These are phyloP conservation scores for Septoria linicola DNA, from an alignment of 2,329 filamentous ascomycete species.

Conservation along the genomic window DNA sequence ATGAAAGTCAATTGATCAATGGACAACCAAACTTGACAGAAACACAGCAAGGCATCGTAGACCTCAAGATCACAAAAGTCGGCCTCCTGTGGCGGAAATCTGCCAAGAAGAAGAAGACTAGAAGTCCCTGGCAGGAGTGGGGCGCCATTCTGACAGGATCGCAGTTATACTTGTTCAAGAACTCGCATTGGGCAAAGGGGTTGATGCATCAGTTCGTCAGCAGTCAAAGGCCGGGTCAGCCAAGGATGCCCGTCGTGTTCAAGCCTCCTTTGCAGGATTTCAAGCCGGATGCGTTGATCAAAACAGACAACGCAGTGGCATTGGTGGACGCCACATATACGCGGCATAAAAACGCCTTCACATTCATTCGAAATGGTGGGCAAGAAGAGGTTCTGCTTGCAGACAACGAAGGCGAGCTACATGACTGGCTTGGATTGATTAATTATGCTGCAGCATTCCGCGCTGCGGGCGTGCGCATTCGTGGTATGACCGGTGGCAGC, in stretches of 20 bases:
- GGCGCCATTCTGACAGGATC: constrained; percentile 94
- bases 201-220: constrained; percentile 77
- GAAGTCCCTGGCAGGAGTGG: constrained; percentile 99
- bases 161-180: constrained; percentile 94
- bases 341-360: constrained; percentile 93
- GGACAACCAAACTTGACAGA: constrained; percentile 60
- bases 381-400: constrained; percentile 88
- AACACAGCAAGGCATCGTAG: constrained; percentile 87
- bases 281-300: constrained; percentile 90
- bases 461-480: constrained; percentile 85
- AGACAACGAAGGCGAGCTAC: constrained; percentile 86
- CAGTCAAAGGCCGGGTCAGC: constrained; percentile 73
- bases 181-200: constrained; percentile 86
- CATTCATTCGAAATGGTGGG: constrained; percentile 82
- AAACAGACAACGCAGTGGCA: constrained; percentile 88
- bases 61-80: constrained; percentile 97
- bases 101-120: constrained; percentile 86
- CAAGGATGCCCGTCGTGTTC: constrained; percentile 78
- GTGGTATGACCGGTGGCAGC: constrained; percentile 78
- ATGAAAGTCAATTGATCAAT: constrained; percentile 67
- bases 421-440: constrained; percentile 93
- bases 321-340: constrained; percentile 83
- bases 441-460: constrained; percentile 96
- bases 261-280: constrained; percentile 87
- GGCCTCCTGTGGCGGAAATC: constrained; percentile 94